phyloP scores from a whole-genome alignment of 805 yeast genomes.

The Ogataea philodendri region DNA sequence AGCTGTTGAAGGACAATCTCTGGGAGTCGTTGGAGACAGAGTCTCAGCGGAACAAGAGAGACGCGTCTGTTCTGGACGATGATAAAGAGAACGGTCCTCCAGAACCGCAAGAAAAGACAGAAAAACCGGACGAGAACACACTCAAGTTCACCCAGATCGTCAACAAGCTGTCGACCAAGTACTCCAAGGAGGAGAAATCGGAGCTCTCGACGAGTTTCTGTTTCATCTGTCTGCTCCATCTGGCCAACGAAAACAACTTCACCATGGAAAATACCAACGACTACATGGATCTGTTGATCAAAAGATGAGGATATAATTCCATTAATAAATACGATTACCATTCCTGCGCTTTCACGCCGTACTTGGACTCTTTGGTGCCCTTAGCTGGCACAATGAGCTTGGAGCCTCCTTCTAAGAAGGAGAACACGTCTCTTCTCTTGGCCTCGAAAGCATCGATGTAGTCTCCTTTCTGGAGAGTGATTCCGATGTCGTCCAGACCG shows the following conservation, averaged over 20 bases:
- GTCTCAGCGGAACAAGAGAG: slow-evolving; percentile 27
- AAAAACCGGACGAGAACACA: slow-evolving; percentile 10
- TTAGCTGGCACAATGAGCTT: slow-evolving; percentile 58
- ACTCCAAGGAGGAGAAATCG: slow-evolving; percentile 37
- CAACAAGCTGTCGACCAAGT: slow-evolving; percentile 35
- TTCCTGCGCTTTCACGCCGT: slow-evolving; percentile 69
- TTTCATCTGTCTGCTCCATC: slow-evolving; percentile 47
- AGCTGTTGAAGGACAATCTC: slow-evolving; percentile 44
- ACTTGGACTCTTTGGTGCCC: slow-evolving; percentile 67
- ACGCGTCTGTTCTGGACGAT: slow-evolving; percentile 31
- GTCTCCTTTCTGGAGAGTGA: slow-evolving; percentile 87
- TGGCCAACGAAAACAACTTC: slow-evolving; percentile 50
- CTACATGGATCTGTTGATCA: slow-evolving; percentile 38
- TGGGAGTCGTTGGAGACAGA: slow-evolving; percentile 40
- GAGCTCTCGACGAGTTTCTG: slow-evolving; percentile 51
- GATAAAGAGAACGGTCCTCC: slow-evolving; percentile 16
- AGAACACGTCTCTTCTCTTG: slow-evolving; percentile 72
- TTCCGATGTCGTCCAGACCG: slow-evolving; percentile 96
- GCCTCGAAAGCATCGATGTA: slow-evolving; percentile 72
- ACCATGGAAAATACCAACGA: slow-evolving; percentile 36
- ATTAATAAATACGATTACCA: slow-evolving; percentile 46
- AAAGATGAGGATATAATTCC: slow-evolving; percentile 15
- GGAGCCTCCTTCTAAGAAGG: slow-evolving; percentile 92
- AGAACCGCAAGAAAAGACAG: slow-evolving; percentile 6
- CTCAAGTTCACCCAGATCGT: slow-evolving; percentile 37